Conservation (phyloP, 2,329 filamentous ascomycete species). For the Paracorniculantispora psalliotae region DNA sequence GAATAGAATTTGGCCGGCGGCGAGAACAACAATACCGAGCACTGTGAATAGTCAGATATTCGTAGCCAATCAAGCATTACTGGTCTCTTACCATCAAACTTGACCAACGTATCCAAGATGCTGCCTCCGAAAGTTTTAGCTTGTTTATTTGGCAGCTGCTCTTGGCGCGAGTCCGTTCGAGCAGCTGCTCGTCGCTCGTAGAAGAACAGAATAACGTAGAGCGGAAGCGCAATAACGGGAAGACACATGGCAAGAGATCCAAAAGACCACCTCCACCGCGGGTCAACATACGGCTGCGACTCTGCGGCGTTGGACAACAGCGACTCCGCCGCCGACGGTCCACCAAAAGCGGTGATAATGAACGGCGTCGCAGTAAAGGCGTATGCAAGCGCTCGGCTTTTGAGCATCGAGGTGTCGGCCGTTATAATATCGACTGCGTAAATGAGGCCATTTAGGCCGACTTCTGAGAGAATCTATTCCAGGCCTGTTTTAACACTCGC, state of each 20-base stretch:
- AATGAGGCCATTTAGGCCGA: conserved; percentile 55
- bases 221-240: conserved; percentile 47
- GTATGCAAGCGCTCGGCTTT: conserved; percentile 34
- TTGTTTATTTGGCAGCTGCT: neutral
- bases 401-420: conserved; percentile 51
- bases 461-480: conserved; percentile 51
- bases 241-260: conserved; percentile 57
- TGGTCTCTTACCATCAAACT: conserved; percentile 48
- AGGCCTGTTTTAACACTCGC: neutral
- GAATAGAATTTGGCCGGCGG: conserved; percentile 53
- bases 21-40: conserved; percentile 53
- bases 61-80: conserved; percentile 4
- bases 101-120: conserved; percentile 38
- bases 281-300: conserved; percentile 22
- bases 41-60: conserved; percentile 22
- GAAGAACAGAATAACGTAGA: conserved; percentile 46
- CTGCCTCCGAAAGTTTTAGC: neutral
- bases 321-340: conserved; percentile 28
- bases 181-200: conserved; percentile 32
- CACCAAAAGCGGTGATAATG: conserved; percentile 42
- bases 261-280: conserved; percentile 38
- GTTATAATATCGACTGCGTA: conserved; percentile 62
- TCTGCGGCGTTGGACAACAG: neutral
- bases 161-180: neutral
- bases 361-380: conserved; percentile 37